These are phyloP conservation scores for Phytopythium mirpurense DNA, from an alignment of 352 stramenopile genomes.

Conservation along the genomic window DNA sequence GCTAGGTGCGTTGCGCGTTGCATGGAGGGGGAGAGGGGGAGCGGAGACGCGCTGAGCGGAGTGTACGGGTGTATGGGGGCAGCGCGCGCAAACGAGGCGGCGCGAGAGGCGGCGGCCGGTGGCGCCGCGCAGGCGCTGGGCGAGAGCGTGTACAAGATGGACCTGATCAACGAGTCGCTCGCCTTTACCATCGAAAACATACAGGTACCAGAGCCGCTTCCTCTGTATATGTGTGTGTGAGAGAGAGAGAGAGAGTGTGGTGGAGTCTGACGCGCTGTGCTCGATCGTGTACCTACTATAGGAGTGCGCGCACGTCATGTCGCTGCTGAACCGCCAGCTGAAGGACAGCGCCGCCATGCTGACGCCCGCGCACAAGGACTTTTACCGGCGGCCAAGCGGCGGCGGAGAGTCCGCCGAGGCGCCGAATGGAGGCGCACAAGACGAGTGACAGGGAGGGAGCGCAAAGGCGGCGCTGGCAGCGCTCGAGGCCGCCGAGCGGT, in stretches of 20 bases:
- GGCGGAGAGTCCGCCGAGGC: too few relatives aligned
- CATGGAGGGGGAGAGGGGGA: too few relatives aligned
- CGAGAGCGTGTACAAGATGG: slow-evolving; percentile 57
- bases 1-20: neutral
- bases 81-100: slow-evolving; percentile 43
- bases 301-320: slow-evolving; percentile 67
- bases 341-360: slow-evolving; percentile 46
- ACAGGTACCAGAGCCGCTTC: slow-evolving; percentile 20
- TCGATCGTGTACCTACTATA: too few relatives aligned
- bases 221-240: neutral
- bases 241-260: neutral
- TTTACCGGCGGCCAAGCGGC: slow-evolving; percentile 14
- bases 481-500: too few relatives aligned
- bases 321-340: slow-evolving; percentile 62
- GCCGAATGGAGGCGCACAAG: too few relatives aligned
- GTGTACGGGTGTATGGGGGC: neutral
- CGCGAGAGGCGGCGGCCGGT: slow-evolving; percentile 27
- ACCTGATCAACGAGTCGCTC: slow-evolving; percentile 78
- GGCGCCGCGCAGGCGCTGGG: slow-evolving; percentile 32
- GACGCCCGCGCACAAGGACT: slow-evolving; percentile 23
- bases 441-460: too few relatives aligned
- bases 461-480: too few relatives aligned
- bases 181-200: slow-evolving; percentile 81
- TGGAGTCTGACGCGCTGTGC: too few relatives aligned
- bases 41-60: too few relatives aligned